Base-by-base conservation (phyloP, 805 yeast genomes). In the Suhomyces sp. region DNA sequence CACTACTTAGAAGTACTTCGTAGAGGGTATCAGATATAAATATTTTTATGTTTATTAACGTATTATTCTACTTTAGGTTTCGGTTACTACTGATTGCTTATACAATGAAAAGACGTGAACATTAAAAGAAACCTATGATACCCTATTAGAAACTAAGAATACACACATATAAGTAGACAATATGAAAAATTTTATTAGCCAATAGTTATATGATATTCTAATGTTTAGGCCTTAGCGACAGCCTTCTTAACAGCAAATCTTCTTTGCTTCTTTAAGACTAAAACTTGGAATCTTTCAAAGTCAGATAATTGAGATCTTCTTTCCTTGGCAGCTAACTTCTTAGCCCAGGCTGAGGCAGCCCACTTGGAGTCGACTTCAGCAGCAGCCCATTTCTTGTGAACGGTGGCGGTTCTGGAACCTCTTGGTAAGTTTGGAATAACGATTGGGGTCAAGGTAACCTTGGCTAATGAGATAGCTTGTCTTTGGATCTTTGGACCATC, bases 261-360 rank as follows among this genome's bases (percentile, higher is more conserved):
- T 82, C 90, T 90, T 85, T 96, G 97, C 87, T 93, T 94, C 88
- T 88, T 94, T 78, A 91, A 86, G 69, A 91, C 96, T 78, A 88
- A 76, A 69, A 93, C 99, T 86, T 93, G 97, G 97, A 94, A 94
- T 87, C 99, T 92, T 85, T 94, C 97, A 72, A 94, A 94, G 81
- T 94, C 99, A 68, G 93, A 75, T 78, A 96, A 88, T 74, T 86
- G 82, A 71, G 96, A 79, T 86, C 99, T 90, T 80, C 86, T 90
- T 79, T 88, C 86, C 80, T 90, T 90, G 80, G 89, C 87, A 75
- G 96, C 97, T 71, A 94, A 87, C 85, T 91, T 92, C 88, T 93
- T 89, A 73, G 99, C 97, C 97, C 97, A 91, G 52, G 97, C 76
- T 62, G 98, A 81, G 69, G 87, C 81, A 66, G 88, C 85, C 98